These are phyloP conservation scores for Groenewaldozyma auringiensis DNA, from an alignment of 1,139 yeast genomes.

Conservation along the genomic window DNA sequence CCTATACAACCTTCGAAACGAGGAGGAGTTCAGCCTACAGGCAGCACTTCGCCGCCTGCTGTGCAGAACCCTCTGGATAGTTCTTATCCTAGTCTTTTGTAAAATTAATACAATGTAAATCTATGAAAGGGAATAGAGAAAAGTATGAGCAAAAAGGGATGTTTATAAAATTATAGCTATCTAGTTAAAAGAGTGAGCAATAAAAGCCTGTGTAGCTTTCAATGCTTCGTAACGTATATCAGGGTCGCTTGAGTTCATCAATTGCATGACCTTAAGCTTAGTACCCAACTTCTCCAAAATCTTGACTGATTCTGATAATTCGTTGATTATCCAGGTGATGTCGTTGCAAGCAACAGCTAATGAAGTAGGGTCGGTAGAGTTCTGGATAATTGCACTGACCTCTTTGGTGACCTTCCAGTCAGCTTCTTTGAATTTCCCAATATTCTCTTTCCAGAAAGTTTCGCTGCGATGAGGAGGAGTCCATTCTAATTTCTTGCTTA, in stretches of 20 bases:
- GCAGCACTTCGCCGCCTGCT: slow-evolving; percentile 7
- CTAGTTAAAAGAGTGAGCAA: slow-evolving; percentile 55
- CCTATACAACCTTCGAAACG: neutral
- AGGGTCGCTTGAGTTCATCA: slow-evolving; percentile 74
- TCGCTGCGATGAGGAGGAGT: slow-evolving; percentile 87
- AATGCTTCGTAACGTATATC: slow-evolving; percentile 93
- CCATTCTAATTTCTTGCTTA: slow-evolving; percentile 73
- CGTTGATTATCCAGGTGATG: slow-evolving; percentile 61
- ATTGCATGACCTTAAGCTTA: slow-evolving; percentile 74
- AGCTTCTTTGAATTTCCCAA: slow-evolving; percentile 64
- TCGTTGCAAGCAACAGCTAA: slow-evolving; percentile 63
- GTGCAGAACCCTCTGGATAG: slow-evolving; percentile 16
- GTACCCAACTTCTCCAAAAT: slow-evolving; percentile 46
- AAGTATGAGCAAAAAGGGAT: too few relatives aligned
- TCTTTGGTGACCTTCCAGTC: slow-evolving; percentile 66
- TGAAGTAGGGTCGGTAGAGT: slow-evolving; percentile 28
- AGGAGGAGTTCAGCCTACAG: slow-evolving; percentile 1
- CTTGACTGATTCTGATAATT: slow-evolving; percentile 47
- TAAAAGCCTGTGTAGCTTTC: slow-evolving; percentile 85
- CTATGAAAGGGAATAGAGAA: too few relatives aligned
- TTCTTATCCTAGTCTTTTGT: slow-evolving; percentile 19
- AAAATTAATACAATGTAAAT: too few relatives aligned
- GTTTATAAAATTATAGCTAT: neutral
- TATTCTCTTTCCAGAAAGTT: slow-evolving; percentile 85
- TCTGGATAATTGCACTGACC: slow-evolving; percentile 34